Conservation (phyloP, 2,329 filamentous ascomycete species). For the Trichophyton rubrum region DNA sequence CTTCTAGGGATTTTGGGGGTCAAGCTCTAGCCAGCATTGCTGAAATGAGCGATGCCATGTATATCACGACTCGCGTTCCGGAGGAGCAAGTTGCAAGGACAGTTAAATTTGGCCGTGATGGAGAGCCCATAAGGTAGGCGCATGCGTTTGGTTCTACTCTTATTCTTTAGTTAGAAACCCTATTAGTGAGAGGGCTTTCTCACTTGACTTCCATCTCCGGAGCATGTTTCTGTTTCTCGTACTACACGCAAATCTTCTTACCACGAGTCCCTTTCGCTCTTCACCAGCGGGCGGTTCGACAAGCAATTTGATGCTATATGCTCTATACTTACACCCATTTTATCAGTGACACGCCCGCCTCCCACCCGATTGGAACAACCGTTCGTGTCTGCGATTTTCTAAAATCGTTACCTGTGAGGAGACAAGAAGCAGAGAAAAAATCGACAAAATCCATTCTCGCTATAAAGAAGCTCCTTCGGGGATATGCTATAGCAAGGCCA, state of each 20-base stretch:
- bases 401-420: slow-evolving; percentile 46
- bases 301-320: neutral
- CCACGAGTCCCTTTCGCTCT: too few species aligned
- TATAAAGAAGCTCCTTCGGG: slow-evolving; percentile 19
- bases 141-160: neutral
- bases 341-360: slow-evolving; percentile 21
- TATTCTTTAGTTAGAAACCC: neutral
- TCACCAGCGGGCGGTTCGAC: too few species aligned
- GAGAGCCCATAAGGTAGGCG: slow-evolving; percentile 35
- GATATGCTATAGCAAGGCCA: slow-evolving; percentile 17
- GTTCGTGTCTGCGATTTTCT: slow-evolving; percentile 46
- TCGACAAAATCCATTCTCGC: slow-evolving; percentile 22
- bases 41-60: slow-evolving; percentile 43
- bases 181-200: too few species aligned
- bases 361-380: slow-evolving; percentile 49
- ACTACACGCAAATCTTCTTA: too few species aligned
- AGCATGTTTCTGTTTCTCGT: too few species aligned
- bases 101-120: slow-evolving; percentile 40
- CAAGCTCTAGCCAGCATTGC: slow-evolving; percentile 51
- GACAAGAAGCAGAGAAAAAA: slow-evolving; percentile 42
- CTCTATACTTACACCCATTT: neutral
- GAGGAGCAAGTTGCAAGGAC: slow-evolving; percentile 43
- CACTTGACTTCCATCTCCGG: too few species aligned
- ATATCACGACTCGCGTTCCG: slow-evolving; percentile 45
- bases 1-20: slow-evolving; percentile 51